Base-by-base conservation (phyloP, 164 flowering plant species). In the Chimonanthus salicifolius region DNA sequence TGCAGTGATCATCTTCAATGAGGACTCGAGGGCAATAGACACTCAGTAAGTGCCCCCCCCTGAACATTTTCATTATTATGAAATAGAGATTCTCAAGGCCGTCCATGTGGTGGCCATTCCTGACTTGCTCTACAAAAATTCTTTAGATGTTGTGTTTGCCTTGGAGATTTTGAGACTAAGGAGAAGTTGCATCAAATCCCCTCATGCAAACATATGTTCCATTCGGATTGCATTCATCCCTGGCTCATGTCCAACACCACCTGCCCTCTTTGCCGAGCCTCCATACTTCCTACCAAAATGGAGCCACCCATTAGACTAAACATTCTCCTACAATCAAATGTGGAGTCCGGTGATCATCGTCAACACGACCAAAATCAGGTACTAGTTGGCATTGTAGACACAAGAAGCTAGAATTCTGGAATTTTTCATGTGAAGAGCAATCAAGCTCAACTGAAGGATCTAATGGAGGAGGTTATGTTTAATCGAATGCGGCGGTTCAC, bases 211-310 rank as follows among this genome's bases (percentile, higher is more conserved):
- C 98, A 94, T 70, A 71, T 92, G 60, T 94, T 94, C 75, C 98
- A 94, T 72, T 69, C 78, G 0, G 90, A 92, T 2, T 94, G 98
- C 77, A 87, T 94, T 45, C 86, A 81, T 66, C 85, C 82, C 65
- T 94, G 97, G 98, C 88, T 92, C 47, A 82, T 72, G 47, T 71
- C 90, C 11, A 86, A 89, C 79, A 76, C 86, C 62, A 89, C 97
- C 49, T 92, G 98, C 62, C 98, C 98, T 21, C 92, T 94, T 3
- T 94, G 98, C 64, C 81, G 97, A 67, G 84, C 87, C 33, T 65
- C 72, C 21, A 68, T 81, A 16, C 43, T 73, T 60, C 70, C 77
- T 6, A 21, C 67, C 3, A 74, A 60, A 51, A 78, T 65, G 5
- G 69, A 51, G 4, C 16, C 65, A 1, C 70, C 69, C 7, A 7